These are phyloP conservation scores for Poterioochromonas sp. DNA, from an alignment of 352 stramenopile species.

Conservation along the genomic window DNA sequence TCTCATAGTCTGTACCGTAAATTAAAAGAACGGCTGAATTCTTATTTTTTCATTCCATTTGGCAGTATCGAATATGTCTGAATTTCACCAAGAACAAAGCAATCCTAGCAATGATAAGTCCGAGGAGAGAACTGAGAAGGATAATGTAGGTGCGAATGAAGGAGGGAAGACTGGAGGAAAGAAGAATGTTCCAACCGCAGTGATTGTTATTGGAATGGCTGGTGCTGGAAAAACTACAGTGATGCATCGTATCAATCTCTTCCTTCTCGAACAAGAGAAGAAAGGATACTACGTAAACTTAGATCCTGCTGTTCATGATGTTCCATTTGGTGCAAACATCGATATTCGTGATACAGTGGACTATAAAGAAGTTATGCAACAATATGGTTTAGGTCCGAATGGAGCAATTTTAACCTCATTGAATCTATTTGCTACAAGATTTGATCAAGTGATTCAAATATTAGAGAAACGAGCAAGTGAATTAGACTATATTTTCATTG, in stretches of 20 bases:
- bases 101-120: no score
- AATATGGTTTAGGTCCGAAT: conserved; percentile 82
- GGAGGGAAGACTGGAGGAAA: no score
- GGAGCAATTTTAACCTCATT: conserved; percentile 97
- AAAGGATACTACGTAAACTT: conserved; percentile 91
- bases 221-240: conserved; percentile 43
- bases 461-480: conserved; percentile 36
- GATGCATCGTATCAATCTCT: conserved; percentile 45
- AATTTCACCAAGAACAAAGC: no score
- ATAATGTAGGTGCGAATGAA: no score
- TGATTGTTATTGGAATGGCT: conserved; percentile 28
- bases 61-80: no score
- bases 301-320: conserved; percentile 88
- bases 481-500: conserved; percentile 88
- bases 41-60: no score
- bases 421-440: conserved; percentile 98
- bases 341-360: conserved; percentile 98
- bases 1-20: no score
- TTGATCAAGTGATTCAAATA: conserved; percentile 88
- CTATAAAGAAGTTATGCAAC: conserved; percentile 76
- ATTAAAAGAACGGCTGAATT: no score
- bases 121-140: no score
- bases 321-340: conserved; percentile 91
- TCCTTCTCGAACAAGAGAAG: conserved; percentile 24
- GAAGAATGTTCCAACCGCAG: not conserved